Percentiles rank a stretch among this genome's conserved stretches.
phyloP scores from a whole-genome alignment of 2,329 filamentous ascomycete genomes.

The Curvularia hawaiiensis region DNA sequence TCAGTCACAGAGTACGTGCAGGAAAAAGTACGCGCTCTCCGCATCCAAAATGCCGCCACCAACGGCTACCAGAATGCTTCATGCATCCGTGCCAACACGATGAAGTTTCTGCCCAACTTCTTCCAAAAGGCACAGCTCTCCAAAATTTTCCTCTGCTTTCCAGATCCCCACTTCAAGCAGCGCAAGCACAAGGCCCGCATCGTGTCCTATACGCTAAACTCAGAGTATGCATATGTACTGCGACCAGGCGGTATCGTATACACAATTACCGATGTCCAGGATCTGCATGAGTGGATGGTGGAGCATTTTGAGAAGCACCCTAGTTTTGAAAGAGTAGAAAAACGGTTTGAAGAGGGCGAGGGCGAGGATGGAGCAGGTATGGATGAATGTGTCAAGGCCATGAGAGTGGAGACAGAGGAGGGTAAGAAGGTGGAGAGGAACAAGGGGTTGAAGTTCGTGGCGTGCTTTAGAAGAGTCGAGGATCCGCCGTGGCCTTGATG shows the following conservation, averaged over 20 bases:
- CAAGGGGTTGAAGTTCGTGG: conserved; percentile 87
- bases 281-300: conserved; percentile 93
- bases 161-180: conserved; percentile 96
- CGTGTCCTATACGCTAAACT: conserved; percentile 83
- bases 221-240: conserved; percentile 90
- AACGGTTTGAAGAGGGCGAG: conserved; percentile 57
- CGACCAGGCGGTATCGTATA: conserved; percentile 86
- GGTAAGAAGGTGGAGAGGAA: conserved; percentile 96
- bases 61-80: conserved; percentile 80
- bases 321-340: conserved; percentile 74
- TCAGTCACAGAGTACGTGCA: conserved; percentile 91
- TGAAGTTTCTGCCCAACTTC: conserved; percentile 99
- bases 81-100: conserved; percentile 89
- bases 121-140: conserved; percentile 80
- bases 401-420: conserved; percentile 89
- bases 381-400: conserved; percentile 74
- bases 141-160: conserved; percentile 98
- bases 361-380: conserved; percentile 67
- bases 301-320: conserved; percentile 79
- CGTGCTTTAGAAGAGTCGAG: conserved; percentile 79
- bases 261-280: conserved; percentile 96
- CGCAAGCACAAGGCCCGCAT: conserved; percentile 97
- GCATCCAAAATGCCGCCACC: conserved; percentile 63
- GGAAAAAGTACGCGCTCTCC: conserved; percentile 82
- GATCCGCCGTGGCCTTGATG: conserved; percentile 86